Conservation (phyloP, 139 green algal species). For the Nannochloris sp. region DNA sequence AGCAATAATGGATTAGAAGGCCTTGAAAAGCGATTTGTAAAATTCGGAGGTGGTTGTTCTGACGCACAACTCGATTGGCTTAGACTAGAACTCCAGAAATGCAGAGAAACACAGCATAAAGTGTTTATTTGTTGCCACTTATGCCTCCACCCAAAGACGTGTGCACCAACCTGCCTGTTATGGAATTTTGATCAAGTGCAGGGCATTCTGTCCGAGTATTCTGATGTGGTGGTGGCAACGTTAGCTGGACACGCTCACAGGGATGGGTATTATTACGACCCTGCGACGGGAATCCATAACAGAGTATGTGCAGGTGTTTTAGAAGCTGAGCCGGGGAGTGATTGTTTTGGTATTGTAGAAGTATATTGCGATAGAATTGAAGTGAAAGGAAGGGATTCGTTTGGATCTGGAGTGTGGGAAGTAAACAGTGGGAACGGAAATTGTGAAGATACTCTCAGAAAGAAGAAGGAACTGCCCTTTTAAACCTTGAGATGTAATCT, state of each 20-base stretch:
- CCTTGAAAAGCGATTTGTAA: constrained; percentile 60
- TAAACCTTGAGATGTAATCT: too few relatives aligned
- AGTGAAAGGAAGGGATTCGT: constrained; percentile 38
- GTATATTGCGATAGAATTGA: constrained; percentile 32
- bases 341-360: constrained; percentile 49
- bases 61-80: constrained; percentile 73
- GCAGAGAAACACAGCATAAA: constrained; percentile 15
- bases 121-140: constrained; percentile 46
- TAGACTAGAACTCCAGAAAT: constrained; percentile 23
- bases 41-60: constrained; percentile 66
- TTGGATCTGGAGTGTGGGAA: constrained; percentile 17
- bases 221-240: constrained; percentile 40
- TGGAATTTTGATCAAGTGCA: constrained; percentile 68
- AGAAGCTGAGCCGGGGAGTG: constrained; percentile 44
- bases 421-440: neutral
- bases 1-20: constrained; percentile 47
- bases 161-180: constrained; percentile 41
- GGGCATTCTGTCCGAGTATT: constrained; percentile 12
- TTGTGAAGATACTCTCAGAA: neutral
- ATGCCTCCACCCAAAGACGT: constrained; percentile 37
- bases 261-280: constrained; percentile 25
- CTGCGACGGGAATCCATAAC: constrained; percentile 53
- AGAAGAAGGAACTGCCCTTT: neutral
- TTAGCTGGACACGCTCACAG: constrained; percentile 60
- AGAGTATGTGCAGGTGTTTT: constrained; percentile 54